Evolutionary conservation across 2,329 filamentous ascomycete genomes (phyloP), one percentile per base, ranked within the genome.

Genomic region (Alternaria infectoria): DNA sequence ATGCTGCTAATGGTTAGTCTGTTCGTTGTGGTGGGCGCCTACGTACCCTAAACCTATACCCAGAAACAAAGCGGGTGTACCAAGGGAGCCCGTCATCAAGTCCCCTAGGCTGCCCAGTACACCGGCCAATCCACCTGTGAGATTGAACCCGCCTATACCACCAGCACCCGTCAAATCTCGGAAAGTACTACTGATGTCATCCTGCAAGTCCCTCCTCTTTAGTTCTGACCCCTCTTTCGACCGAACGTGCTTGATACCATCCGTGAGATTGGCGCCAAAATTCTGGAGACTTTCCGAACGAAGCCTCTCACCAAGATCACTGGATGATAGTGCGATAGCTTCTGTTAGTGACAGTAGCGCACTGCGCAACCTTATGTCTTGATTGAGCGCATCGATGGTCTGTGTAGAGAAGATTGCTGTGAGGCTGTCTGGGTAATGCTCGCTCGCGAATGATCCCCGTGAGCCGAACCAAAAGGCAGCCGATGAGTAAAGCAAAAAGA

Each of bases 21-120:
- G 11, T 25, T 43, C 11, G 1, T 26, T 13, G 8, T 9, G 30
- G 4, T 44, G 21, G 15, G 30, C 11, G 13, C 7, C 19, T 44
- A 59, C 69, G 9, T 67, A 76, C 73, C 73, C 74, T 58, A 77
- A 28, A 30, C 74, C 74, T 15, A 77, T 73, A 23, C 74, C 74
- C 19, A 77, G 61, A 25, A 77, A 77, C 11, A 74, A 66, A 25
- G 74, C 73, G 28, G 73, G 72, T 30, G 68, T 75, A 13, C 67
- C 67, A 12, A 74, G 58, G 11, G 68, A 67, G 45, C 59, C 65
- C 5, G 59, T 47, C 8, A 73, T 15, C 5, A 61, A 36, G 15
- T 50, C 57, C n/a, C 68, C 62, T 6, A 76, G 52, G 5, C 64
- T 59, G 9, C 57, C 58, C 6, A 72, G 21, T 15, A 72, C 49